These are phyloP conservation scores for Phlebiopsis flavidoalba DNA, from an alignment of 768 basidiomycete species.

Conservation along the genomic window DNA sequence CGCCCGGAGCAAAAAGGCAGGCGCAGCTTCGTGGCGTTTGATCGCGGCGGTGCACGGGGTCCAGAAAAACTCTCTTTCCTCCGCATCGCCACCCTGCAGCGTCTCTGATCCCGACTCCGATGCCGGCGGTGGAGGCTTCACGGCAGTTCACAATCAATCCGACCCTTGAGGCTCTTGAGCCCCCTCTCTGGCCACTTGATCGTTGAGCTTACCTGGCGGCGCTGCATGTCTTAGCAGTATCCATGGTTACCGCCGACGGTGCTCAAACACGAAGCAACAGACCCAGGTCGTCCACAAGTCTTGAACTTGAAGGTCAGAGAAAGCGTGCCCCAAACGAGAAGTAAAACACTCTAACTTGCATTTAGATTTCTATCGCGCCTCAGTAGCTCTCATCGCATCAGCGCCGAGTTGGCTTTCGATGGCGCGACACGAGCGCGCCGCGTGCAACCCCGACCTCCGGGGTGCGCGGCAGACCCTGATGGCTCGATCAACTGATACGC, in stretches of 20 bases:
- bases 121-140: background rate
- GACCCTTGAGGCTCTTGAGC: background rate
- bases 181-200: background rate
- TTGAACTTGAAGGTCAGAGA: too few relatives aligned
- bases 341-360: too few relatives aligned
- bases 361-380: too few relatives aligned
- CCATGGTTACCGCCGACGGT: too few relatives aligned
- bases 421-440: too few relatives aligned
- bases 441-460: too few relatives aligned
- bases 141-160: background rate
- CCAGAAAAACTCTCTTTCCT: background rate
- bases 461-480: background rate
- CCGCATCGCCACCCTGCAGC: background rate
- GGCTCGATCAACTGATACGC: background rate
- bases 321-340: too few relatives aligned
- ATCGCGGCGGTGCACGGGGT: background rate
- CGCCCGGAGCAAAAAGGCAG: background rate
- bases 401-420: background rate
- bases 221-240: too few relatives aligned
- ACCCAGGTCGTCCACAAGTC: too few relatives aligned
- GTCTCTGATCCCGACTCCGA: background rate
- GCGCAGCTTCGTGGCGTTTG: background rate
- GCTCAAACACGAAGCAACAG: too few relatives aligned
- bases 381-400: too few relatives aligned
- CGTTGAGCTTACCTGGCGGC: background rate